These are phyloP conservation scores for Lobulomyces angularis DNA, from an alignment of 192 early-diverging fungal species.

Conservation along the genomic window DNA sequence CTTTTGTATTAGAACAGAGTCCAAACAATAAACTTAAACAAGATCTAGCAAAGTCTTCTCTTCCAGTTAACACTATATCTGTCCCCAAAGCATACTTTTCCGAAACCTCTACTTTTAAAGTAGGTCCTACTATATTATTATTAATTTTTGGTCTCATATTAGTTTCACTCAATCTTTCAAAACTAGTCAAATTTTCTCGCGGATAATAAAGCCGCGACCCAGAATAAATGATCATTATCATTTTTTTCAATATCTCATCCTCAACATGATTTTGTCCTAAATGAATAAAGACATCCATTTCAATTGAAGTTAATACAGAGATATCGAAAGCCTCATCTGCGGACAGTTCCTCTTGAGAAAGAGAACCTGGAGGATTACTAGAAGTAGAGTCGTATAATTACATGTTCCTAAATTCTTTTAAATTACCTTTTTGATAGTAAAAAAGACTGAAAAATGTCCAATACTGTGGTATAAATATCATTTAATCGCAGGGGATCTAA, in stretches of 20 bases:
- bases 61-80: conserved; percentile 44
- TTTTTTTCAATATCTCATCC: conserved; percentile 32
- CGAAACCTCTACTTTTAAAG: conserved; percentile 15
- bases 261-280: conserved; percentile 54
- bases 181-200: conserved; percentile 5
- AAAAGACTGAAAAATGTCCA: conserved; percentile 49
- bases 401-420: conserved; percentile 1
- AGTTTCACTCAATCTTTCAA: conserved; percentile 1
- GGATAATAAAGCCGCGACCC: conserved; percentile 33
- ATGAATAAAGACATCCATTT: conserved; percentile 53
- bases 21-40: conserved; percentile 50
- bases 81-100: conserved; percentile 7
- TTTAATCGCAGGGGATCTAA: not conserved
- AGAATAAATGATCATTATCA: conserved; percentile 43
- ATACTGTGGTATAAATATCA: conserved; percentile 12
- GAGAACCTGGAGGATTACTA: conserved; percentile 31
- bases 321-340: conserved; percentile 66
- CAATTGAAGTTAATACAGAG: conserved; percentile 45
- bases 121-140: conserved; percentile 22
- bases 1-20: conserved; percentile 39
- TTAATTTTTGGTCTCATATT: conserved; percentile 3
- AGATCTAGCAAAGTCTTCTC: conserved; percentile 55
- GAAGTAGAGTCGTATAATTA: conserved; percentile 6
- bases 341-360: conserved; percentile 49
- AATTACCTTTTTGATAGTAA: conserved; percentile 44